These are phyloP conservation scores for Pseudogymnoascus sp. DNA, from an alignment of 2,329 filamentous ascomycete genomes.

Conservation along the genomic window DNA sequence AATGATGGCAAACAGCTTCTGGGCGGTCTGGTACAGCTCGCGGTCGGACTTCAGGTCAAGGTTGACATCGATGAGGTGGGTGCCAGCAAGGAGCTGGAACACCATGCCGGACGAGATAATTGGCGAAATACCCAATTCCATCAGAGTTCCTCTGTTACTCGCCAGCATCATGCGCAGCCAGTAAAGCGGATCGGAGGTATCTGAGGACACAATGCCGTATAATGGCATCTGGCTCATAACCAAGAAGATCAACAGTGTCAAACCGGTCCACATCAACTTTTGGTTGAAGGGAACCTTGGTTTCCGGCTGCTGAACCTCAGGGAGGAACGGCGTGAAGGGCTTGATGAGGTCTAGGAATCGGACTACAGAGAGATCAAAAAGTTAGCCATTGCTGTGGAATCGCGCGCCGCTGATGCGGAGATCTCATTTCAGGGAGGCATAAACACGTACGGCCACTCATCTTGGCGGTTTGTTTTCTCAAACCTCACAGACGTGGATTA, in stretches of 20 bases:
- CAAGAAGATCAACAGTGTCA: conserved; percentile 96
- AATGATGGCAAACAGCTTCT: conserved; percentile 98
- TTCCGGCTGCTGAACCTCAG: conserved; percentile 97
- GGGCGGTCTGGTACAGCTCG: conserved; percentile 98
- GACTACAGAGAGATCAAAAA: conserved; percentile 47
- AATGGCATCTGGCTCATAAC: conserved; percentile 99
- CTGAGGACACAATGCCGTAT: conserved; percentile 98
- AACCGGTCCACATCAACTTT: conserved; percentile 90
- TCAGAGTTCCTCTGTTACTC: conserved; percentile 92
- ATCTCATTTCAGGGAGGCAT: conserved; percentile 16
- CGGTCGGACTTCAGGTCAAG: conserved; percentile 99
- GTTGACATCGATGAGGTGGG: conserved; percentile 99
- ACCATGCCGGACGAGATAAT: conserved; percentile 99
- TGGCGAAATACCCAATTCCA: conserved; percentile 95
- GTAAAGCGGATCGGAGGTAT: conserved; percentile 97
- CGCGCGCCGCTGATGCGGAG: conserved; percentile 11
- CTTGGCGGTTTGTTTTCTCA: conserved; percentile 30
- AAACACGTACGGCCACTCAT: conserved; percentile 35
- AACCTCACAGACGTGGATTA: conserved; percentile 31
- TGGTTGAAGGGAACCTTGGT: conserved; percentile 99
- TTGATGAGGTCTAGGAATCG: conserved; percentile 99
- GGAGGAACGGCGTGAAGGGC: conserved; percentile 98
- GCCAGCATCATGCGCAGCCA: conserved; percentile 99
- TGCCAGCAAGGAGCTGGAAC: conserved; percentile 98
- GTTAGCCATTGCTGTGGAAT: conserved; percentile 21